Conservation (phyloP, 331 rosid species). For the Malus hybrid region DNA sequence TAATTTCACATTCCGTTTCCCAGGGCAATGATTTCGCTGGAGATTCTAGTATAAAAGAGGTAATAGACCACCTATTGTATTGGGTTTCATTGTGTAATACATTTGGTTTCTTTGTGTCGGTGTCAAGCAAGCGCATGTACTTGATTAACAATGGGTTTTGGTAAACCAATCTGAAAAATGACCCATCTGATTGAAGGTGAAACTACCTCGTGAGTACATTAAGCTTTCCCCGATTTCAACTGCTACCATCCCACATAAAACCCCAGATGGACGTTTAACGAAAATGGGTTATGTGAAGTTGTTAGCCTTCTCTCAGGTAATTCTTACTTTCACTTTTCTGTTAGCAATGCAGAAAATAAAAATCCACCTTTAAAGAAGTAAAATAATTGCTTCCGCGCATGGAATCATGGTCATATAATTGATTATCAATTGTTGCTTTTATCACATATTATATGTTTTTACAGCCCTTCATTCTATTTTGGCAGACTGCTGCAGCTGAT, state of each 20-base stretch:
- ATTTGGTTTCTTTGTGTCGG: conserved; percentile 1
- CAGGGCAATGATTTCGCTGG: conserved; percentile 46
- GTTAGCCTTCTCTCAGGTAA: conserved; percentile 88
- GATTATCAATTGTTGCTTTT: no score
- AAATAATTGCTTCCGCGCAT: no score
- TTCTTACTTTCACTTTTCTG: background rate
- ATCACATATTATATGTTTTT: no score
- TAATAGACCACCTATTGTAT: conserved; percentile 11
- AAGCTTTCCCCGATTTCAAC: conserved; percentile 85
- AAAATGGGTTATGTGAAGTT: conserved; percentile 88
- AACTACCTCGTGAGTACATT: conserved; percentile 72
- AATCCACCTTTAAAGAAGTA: no score
- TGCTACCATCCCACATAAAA: conserved; percentile 68
- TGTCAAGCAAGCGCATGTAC: conserved; percentile 1
- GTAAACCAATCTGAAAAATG: conserved; percentile 7
- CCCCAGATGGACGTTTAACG: conserved; percentile 53
- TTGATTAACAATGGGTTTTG: background rate
- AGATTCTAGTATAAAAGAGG: conserved; percentile 57
- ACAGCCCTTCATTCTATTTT: conserved; percentile 8
- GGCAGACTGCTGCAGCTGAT: conserved; percentile 82
- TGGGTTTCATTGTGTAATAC: background rate
- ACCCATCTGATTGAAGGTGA: conserved; percentile 48
- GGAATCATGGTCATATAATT: no score
- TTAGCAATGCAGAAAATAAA: background rate
- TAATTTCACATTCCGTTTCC: conserved; percentile 20